Evolutionary conservation across 1,284 basidiomycete species (phyloP).

Genomic region (Apiotrichum gamsii): DNA sequence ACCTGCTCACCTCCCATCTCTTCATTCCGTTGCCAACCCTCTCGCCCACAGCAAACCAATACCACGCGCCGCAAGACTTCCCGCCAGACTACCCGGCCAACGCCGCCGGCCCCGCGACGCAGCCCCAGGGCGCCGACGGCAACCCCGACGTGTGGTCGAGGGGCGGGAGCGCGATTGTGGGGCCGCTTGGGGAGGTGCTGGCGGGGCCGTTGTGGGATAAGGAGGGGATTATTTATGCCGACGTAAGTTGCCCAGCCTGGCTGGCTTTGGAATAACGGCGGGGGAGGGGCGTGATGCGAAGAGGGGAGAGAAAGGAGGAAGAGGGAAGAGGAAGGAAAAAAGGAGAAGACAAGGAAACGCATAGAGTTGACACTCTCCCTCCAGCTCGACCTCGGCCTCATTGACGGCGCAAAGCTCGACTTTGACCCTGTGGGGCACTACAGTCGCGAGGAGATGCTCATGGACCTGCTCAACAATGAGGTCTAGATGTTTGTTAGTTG

Average conservation of each 20-base stretch:
- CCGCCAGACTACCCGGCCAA: constrained; percentile 26
- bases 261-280: neutral
- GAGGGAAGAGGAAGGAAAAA: too few relatives aligned
- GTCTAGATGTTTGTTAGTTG: too few relatives aligned
- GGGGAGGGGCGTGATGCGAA: neutral
- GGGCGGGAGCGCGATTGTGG: constrained; percentile 64
- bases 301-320: neutral
- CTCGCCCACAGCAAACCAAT: constrained; percentile 24
- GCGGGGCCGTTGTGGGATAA: constrained; percentile 60
- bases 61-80: constrained; percentile 26
- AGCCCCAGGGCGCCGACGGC: constrained; percentile 6
- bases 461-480: constrained; percentile 11
- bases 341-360: neutral
- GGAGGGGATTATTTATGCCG: constrained; percentile 61
- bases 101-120: too few relatives aligned
- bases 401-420: constrained; percentile 63
- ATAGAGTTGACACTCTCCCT: constrained; percentile 1
- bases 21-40: too few relatives aligned
- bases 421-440: constrained; percentile 66
- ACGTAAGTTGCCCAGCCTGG: constrained; percentile 18
- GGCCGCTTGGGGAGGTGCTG: constrained; percentile 60
- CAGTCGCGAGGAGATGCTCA: constrained; percentile 54
- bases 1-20: too few relatives aligned
- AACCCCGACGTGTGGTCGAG: constrained; percentile 28
- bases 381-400: constrained; percentile 57